Evolutionary conservation across 106 monocot genomes (phyloP), one percentile per base, ranked within the genome.

Genomic region (Narthecium ossifragum): DNA sequence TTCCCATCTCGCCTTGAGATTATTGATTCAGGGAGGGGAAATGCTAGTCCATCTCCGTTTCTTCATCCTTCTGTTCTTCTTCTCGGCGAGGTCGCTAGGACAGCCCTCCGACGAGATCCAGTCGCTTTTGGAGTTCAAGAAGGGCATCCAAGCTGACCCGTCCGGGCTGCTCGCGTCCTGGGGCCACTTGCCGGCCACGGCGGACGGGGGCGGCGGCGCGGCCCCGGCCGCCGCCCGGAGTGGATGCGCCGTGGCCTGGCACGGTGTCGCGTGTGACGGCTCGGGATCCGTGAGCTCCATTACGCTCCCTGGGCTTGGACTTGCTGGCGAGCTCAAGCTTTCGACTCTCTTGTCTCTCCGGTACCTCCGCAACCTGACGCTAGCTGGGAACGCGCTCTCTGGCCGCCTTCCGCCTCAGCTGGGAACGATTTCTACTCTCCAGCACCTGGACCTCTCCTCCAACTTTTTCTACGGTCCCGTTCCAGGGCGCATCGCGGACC

Each of bases 381-480:
- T 98, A 24, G 53, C 83, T 37, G 70, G 67, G 32, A 98, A 98
- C 69, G 64, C 59, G 40, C 66, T 98, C 73, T 84, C 86, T 48
- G 96, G 90, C 30, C 64, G 83, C 46, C 70, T 98, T 17, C 70
- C 81, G 24, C 84, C 90, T 0, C 53, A 59, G 40, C 23, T 98
- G 25, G 78, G 81, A 36, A 66, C 55, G 21, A 51, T 87, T 40
- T 15, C 62, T 21, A 72, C 86, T 6, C 90, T 91, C n/a, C 73
- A 57, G 26, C 34, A 40, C 46, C 66, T 98, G 11, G 98, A 98
- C 65, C 74, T 98, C 26, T 98, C 98, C n/a, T 36, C 61, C 25
- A 98, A 98, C 70, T 65, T 36, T 3, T 98, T 98, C 66, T 86
- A 81, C 64, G 96, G 96, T 10, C 77, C 84, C 1, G 53, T 98